These are phyloP conservation scores for Hymenoscyphus scutula DNA, from an alignment of 2,329 filamentous ascomycete genomes.

Conservation along the genomic window DNA sequence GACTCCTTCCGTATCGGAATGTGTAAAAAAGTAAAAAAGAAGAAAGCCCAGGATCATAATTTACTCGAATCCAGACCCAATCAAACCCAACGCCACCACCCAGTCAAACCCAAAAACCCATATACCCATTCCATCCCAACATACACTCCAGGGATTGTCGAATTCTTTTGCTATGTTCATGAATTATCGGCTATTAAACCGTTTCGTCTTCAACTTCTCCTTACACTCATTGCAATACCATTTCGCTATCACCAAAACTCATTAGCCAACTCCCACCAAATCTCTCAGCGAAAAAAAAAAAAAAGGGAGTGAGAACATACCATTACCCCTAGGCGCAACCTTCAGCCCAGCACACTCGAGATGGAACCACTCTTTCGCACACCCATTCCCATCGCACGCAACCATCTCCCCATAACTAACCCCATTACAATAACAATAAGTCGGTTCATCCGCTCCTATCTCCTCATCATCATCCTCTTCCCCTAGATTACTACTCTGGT, in stretches of 20 bases:
- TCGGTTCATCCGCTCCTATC: constrained; percentile 65
- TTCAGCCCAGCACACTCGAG: constrained; percentile 77
- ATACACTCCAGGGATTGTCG: neutral
- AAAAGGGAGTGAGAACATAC: constrained; percentile 26
- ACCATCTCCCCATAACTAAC: constrained; percentile 85
- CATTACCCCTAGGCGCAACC: constrained; percentile 66
- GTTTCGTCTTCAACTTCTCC: constrained; percentile 30
- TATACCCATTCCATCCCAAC: constrained; percentile 6
- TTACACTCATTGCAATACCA: constrained; percentile 37
- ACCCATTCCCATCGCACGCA: constrained; percentile 71
- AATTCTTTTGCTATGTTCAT: neutral
- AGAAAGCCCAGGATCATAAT: neutral
- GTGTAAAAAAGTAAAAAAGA: no score
- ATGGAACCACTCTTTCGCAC: constrained; percentile 80
- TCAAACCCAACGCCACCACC: constrained; percentile 1
- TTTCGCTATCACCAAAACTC: constrained; percentile 28
- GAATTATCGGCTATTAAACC: constrained; percentile 31
- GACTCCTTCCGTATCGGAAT: no score
- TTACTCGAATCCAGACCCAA: no score
- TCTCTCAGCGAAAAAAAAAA: neutral
- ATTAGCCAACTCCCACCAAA: constrained; percentile 1
- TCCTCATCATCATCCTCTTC: constrained; percentile 57
- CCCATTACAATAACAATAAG: constrained; percentile 77
- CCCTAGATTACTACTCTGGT: constrained; percentile 43
- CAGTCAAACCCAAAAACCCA: no score